Conservation (phyloP, 2,329 filamentous ascomycete genomes). For the Penicillium sp. region DNA sequence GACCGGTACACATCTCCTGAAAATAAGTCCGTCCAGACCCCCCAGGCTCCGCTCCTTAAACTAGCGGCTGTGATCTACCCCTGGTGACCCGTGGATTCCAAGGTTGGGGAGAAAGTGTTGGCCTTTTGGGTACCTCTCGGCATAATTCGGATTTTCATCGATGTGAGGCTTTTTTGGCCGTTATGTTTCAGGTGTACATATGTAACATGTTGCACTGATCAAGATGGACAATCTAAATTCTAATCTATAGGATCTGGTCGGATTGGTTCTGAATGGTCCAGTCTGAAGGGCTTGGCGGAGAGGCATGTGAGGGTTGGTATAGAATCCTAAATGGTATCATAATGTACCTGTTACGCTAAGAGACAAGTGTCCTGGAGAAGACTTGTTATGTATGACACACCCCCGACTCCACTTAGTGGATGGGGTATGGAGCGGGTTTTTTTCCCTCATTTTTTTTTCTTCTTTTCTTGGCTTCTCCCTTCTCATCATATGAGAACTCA, state of each 20-base stretch:
- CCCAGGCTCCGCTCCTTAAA: conserved; percentile 7
- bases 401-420: conserved; percentile 3
- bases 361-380: neutral
- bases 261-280: neutral
- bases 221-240: neutral
- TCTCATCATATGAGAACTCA: neutral
- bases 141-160: conserved; percentile 9
- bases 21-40: conserved; percentile 1
- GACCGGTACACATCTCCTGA: neutral
- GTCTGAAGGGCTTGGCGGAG: neutral
- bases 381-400: conserved; percentile 5
- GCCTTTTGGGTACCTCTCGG: conserved; percentile 1
- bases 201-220: neutral
- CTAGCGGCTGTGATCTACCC: conserved; percentile 13
- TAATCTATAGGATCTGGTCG: neutral
- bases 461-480: neutral
- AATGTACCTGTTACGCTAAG: neutral
- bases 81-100: neutral
- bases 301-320: neutral
- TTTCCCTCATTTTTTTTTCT: neutral
- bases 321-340: neutral
- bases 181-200: neutral
- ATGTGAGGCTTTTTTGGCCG: neutral
- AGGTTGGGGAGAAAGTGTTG: neutral
- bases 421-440: neutral